Base-by-base conservation (phyloP, 257 asterid genomes). In the Rhazya stricta region DNA sequence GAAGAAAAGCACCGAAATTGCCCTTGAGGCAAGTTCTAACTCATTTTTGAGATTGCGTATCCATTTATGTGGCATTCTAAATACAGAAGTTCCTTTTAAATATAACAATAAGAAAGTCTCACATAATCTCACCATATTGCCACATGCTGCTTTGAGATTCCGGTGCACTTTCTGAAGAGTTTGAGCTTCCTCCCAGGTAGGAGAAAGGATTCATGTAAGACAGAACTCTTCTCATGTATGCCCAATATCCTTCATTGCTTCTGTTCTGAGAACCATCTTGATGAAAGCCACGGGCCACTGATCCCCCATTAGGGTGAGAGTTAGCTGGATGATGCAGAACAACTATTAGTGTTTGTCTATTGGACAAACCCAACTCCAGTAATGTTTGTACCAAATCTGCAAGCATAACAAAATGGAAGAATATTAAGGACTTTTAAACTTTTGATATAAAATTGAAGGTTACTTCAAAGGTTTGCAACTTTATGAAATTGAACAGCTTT, bases 321-420 rank as follows among this genome's bases (percentile, higher is more conserved):
- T 32, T 73, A 43, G 79, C 77, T 43, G 51, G 81, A 73, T 63
- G 79, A 36, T 67, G 80, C 57, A 76, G 87, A 83, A 94, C 89
- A 67, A 92, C 94, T 43, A 92, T 42, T 67, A 94, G 77, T 79
- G 99, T 91, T 73, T 94, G 99, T 82, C 99, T 89, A 74, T 88
- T 84, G 77, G 51, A 81, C 75, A 94, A 84, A 61, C 90, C 93
- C 89, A 94, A 78, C 62, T 91, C 97, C 76, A 89, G 82, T 75
- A 94, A 79, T 36, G 91, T 83, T 79, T 79, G 81, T 74, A 76
- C 78, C 82, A 94, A 79, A 77, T 94, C 99, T 94, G 92, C 57
- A 73, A 34, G 50, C 19, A 70, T 54, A 79, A 5, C 65, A 78
- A 71, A 29, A 36, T 54, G 69, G 57, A 62, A 81, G 71, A 67